Percentiles rank a stretch among this genome's conserved stretches.
These are phyloP conservation scores for Aspergillus udagawae DNA, from an alignment of 2,329 filamentous ascomycete species.

Conservation along the genomic window DNA sequence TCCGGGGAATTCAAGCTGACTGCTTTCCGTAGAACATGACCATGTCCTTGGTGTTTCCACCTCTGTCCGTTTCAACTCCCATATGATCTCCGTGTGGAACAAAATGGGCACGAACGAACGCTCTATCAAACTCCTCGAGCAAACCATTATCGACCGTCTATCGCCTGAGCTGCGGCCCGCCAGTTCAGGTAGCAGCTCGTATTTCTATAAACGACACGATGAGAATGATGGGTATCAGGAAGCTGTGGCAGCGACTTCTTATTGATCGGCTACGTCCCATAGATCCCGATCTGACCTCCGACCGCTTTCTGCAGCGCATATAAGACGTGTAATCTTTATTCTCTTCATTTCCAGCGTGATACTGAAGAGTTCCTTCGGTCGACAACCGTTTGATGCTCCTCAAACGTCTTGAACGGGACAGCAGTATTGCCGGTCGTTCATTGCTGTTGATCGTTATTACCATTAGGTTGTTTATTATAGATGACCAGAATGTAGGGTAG, in stretches of 20 bases:
- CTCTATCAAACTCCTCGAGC: conserved; percentile 70
- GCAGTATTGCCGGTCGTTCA: background rate
- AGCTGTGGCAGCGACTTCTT: conserved; percentile 12
- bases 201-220: conserved; percentile 80
- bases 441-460: background rate
- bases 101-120: conserved; percentile 76
- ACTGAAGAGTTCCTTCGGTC: background rate
- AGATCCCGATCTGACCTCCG: background rate
- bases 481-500: conserved; percentile 1
- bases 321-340: background rate
- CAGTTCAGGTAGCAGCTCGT: conserved; percentile 41
- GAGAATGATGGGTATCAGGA: conserved; percentile 79
- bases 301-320: background rate
- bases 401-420: background rate
- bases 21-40: conserved; percentile 62
- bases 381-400: background rate
- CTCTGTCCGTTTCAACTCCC: conserved; percentile 82
- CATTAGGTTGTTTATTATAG: conserved; percentile 11
- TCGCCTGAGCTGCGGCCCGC: conserved; percentile 69
- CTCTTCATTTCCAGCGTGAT: background rate
- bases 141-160: conserved; percentile 69
- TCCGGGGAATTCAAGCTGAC: background rate
- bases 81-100: conserved; percentile 91
- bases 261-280: background rate
- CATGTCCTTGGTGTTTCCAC: conserved; percentile 83